Evolutionary conservation across 1,139 yeast species (phyloP).

Genomic region (Geotrichum siamense): DNA sequence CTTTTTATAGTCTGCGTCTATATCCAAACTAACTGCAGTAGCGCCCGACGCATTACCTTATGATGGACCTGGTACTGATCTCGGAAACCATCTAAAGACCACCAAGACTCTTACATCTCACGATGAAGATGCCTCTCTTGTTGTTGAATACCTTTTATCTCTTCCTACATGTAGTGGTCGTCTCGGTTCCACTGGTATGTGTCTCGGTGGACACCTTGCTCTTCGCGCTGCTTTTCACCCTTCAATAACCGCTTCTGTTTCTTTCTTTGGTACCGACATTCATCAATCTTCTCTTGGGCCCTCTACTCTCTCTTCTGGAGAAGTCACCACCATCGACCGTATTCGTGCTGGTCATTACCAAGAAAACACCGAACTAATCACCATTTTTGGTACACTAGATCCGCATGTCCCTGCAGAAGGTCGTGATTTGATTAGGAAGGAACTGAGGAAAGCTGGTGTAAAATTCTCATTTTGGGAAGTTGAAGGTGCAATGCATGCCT

Average conservation of each 20-base stretch:
- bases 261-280: conserved; percentile 78
- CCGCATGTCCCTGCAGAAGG: conserved; percentile 78
- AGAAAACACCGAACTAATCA: conserved; percentile 51
- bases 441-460: conserved; percentile 53
- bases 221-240: conserved; percentile 64
- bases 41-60: conserved; percentile 59
- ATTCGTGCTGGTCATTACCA: conserved; percentile 39
- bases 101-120: conserved; percentile 63
- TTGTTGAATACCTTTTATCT: conserved; percentile 51
- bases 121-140: conserved; percentile 63
- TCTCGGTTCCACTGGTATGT: conserved; percentile 81
- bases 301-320: conserved; percentile 46
- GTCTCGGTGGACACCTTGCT: conserved; percentile 80
- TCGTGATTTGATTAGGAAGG: conserved; percentile 59
- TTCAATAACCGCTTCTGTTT: conserved; percentile 59
- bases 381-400: conserved; percentile 74
- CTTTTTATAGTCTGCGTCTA: background rate
- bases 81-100: conserved; percentile 61
- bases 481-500: conserved; percentile 78
- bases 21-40: background rate
- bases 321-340: conserved; percentile 47
- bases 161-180: conserved; percentile 63
- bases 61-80: conserved; percentile 68
- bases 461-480: conserved; percentile 66
- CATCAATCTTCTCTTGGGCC: conserved; percentile 57